Evolutionary conservation across 495 filamentous ascomycete species (phyloP).

Genomic region (Neurospora tetraspora): DNA sequence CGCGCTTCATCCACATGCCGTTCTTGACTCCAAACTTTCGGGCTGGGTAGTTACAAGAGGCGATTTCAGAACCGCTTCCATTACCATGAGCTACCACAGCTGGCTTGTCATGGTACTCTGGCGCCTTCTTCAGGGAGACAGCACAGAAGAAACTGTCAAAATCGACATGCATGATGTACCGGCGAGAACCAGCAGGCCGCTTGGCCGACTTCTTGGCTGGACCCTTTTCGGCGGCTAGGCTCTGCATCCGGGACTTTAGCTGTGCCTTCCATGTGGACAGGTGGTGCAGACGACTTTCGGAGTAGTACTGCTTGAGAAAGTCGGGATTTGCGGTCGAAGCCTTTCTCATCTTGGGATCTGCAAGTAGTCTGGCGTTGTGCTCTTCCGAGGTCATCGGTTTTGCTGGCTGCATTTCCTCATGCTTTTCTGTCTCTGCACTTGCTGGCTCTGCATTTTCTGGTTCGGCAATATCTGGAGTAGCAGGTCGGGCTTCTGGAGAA

Average conservation of each 20-base stretch:
- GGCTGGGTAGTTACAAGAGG: conserved; percentile 92
- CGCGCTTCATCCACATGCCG: conserved; percentile 97
- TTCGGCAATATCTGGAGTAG: neutral
- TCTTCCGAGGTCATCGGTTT: conserved; percentile 70
- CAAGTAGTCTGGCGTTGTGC: conserved; percentile 73
- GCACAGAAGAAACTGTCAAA: conserved; percentile 98
- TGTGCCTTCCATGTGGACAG: conserved; percentile 93
- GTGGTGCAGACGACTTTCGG: conserved; percentile 87
- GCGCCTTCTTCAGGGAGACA: conserved; percentile 68
- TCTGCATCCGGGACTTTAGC: conserved; percentile 77
- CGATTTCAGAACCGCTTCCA: conserved; percentile 84
- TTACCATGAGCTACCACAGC: conserved; percentile 81
- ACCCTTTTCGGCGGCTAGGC: conserved; percentile 53
- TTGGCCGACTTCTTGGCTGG: conserved; percentile 26
- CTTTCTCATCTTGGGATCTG: conserved; percentile 72
- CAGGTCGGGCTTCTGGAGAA: neutral
- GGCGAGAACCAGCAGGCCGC: conserved; percentile 47
- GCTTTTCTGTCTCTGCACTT: neutral
- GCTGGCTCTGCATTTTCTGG: neutral
- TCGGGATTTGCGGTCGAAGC: conserved; percentile 82
- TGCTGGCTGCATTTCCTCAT: neutral
- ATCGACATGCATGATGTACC: conserved; percentile 91
- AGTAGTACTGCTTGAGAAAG: conserved; percentile 89
- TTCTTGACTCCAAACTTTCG: conserved; percentile 81
- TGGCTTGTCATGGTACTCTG: conserved; percentile 70